phyloP scores from a whole-genome alignment of 768 basidiomycete species.

The Chalciporus pseudorubinellus region DNA sequence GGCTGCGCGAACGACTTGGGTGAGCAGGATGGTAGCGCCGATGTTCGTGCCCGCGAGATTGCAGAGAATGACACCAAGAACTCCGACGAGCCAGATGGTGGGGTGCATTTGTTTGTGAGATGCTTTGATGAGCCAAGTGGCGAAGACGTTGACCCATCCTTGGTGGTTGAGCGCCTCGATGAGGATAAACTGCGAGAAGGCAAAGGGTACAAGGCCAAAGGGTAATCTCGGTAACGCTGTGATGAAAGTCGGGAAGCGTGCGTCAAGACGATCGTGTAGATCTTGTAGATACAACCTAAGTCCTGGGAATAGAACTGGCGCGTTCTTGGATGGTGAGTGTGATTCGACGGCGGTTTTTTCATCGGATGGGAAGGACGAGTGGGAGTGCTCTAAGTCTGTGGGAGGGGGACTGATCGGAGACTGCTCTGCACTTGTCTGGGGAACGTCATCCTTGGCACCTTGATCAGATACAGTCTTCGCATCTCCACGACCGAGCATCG shows the following conservation, averaged over 20 bases:
- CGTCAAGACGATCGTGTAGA: conserved; percentile 12
- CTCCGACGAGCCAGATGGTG: conserved; percentile 65
- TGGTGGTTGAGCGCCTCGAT: conserved; percentile 78
- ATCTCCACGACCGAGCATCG: conserved; percentile 2
- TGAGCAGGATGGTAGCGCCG: conserved; percentile 85
- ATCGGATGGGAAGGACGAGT: not conserved
- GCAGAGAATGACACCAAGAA: conserved; percentile 71
- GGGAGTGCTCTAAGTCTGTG: not conserved
- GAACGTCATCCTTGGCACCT: not conserved
- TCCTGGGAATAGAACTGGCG: not conserved
- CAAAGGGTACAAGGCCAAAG: conserved; percentile 82
- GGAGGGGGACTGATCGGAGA: not conserved
- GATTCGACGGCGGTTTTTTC: conserved; percentile 4
- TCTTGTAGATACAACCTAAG: not conserved
- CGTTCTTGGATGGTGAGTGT: not conserved
- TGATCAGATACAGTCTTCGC: not conserved
- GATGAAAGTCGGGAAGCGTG: conserved; percentile 68
- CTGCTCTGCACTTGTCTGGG: not conserved
- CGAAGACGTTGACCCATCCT: conserved; percentile 89
- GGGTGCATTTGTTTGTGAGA: conserved; percentile 42
- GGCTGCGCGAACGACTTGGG: conserved; percentile 67
- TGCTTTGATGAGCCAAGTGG: conserved; percentile 56
- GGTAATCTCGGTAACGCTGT: conserved; percentile 69
- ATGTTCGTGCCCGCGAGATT: conserved; percentile 89
- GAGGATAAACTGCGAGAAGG: conserved; percentile 92